Conservation (phyloP, 2,329 filamentous ascomycete species). For the Talaromyces atroroseus region DNA sequence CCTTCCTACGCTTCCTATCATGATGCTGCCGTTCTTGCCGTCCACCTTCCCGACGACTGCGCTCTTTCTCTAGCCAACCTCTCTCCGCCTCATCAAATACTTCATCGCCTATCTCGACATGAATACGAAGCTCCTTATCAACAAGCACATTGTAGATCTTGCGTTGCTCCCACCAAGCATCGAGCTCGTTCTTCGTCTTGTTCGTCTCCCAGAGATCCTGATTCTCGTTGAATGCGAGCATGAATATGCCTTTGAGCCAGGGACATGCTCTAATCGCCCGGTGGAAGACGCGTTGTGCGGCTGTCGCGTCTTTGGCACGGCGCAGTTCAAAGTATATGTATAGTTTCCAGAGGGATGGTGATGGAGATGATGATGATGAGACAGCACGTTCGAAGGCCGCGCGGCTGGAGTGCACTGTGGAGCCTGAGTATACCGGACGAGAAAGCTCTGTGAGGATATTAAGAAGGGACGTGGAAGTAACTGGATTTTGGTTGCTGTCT, state of each 20-base stretch:
- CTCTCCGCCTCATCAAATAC: slow-evolving; percentile 28
- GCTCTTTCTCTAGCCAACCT: slow-evolving; percentile 13
- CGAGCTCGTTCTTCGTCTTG: neutral
- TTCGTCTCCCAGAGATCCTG: slow-evolving; percentile 21
- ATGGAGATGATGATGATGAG: slow-evolving; percentile 15
- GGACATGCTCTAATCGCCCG: slow-evolving; percentile 54
- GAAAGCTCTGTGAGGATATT: slow-evolving; percentile 51
- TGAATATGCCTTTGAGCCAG: slow-evolving; percentile 57
- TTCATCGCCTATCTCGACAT: slow-evolving; percentile 48
- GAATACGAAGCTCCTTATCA: slow-evolving; percentile 58
- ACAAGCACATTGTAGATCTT: slow-evolving; percentile 52
- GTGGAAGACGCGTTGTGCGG: slow-evolving; percentile 51
- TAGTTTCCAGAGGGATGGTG: slow-evolving; percentile 46
- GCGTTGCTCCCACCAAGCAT: slow-evolving; percentile 46
- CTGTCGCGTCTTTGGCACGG: slow-evolving; percentile 33
- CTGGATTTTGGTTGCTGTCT: slow-evolving; percentile 19
- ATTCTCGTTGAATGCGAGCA: slow-evolving; percentile 47
- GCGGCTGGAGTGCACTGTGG: slow-evolving; percentile 50
- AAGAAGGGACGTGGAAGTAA: slow-evolving; percentile 51
- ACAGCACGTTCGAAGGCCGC: slow-evolving; percentile 53
- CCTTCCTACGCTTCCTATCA: neutral
- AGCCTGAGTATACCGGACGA: slow-evolving; percentile 37
- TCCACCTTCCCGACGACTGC: neutral
- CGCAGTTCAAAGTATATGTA: slow-evolving; percentile 48
- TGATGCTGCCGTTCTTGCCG: neutral